A percentile compares a stretch with the other conserved stretches of the same genome.
Evolutionary conservation across 768 basidiomycete genomes (phyloP).

Genomic region (Boletus eberwhitei): DNA sequence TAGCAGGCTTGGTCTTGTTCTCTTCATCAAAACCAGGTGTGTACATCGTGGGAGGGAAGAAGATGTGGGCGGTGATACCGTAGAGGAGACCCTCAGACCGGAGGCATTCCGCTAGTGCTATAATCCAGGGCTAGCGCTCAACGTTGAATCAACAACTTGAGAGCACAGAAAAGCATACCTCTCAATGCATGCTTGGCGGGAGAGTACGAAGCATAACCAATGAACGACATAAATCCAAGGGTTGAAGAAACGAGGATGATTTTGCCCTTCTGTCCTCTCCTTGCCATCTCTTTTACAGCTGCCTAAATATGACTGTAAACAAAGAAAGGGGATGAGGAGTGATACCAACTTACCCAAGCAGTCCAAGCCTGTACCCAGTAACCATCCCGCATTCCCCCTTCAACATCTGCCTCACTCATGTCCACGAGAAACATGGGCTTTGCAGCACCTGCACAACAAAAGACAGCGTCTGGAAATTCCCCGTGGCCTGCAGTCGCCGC

Average conservation of each 20-base stretch:
- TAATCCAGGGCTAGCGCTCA: neutral
- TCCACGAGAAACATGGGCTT: slow-evolving; percentile 77
- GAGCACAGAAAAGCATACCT: slow-evolving; percentile 42
- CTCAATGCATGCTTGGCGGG: slow-evolving; percentile 84
- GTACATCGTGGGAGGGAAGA: slow-evolving; percentile 79
- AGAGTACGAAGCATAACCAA: slow-evolving; percentile 77
- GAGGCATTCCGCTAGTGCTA: slow-evolving; percentile 81
- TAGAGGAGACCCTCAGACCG: slow-evolving; percentile 79
- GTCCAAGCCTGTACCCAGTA: slow-evolving; percentile 47
- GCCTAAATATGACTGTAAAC: slow-evolving; percentile 40
- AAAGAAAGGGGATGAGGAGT: neutral
- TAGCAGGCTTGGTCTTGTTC: slow-evolving; percentile 70
- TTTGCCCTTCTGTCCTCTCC: slow-evolving; percentile 56
- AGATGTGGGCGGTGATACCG: slow-evolving; percentile 73
- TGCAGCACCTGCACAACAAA: slow-evolving; percentile 74
- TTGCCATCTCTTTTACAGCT: slow-evolving; percentile 62
- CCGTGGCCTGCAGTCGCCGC: slow-evolving; percentile 56
- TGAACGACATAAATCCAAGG: slow-evolving; percentile 68
- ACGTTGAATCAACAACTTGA: neutral
- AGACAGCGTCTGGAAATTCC: slow-evolving; percentile 67
- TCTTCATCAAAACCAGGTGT: slow-evolving; percentile 76
- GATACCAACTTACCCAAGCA: slow-evolving; percentile 34
- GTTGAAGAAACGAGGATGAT: slow-evolving; percentile 76
- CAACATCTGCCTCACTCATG: slow-evolving; percentile 54
- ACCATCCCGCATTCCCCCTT: slow-evolving; percentile 35